Evolutionary conservation across 108 stramenopile genomes (phyloP), one percentile per base, ranked within the genome.

Genomic region (Pseudonitzschia delicatissima): DNA sequence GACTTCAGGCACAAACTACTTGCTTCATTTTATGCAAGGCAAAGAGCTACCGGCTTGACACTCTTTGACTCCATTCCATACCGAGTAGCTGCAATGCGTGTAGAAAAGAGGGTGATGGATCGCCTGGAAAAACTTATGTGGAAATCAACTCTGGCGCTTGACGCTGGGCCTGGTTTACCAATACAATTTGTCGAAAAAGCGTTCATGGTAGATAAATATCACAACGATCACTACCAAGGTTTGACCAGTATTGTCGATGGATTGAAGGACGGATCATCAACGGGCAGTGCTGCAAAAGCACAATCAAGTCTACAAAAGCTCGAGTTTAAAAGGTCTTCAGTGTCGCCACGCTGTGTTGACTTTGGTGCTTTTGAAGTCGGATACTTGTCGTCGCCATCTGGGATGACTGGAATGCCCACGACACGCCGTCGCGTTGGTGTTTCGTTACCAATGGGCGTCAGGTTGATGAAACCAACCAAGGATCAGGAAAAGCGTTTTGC

Each of bases 361-460:
- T 86, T 86, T 57, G 85, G 85, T 9, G 77, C 80, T 1, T 86
- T 86, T 44, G 28, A 76, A 36, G 65, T 52, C 27, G 82, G 82
- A 25, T 80, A 77, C 45, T 37, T 82, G 35, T 23, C 69, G 2
- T 69, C 65, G 12, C 58, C 70, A 9, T 48, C 62, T 21, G 81
- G 81, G 15, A 78, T 80, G 79, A 73, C 71, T 3, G 73, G 44
- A 26, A 59, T 74, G 25, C 57, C 64, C 8, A 48, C 74, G 11
- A 69, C 71, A 12, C 63, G 63, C 5, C 60, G 49, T 50, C 55
- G 70, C 20, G 29, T 68, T 32, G 85, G 88, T 25, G 77, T 93
- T 18, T 76, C 67, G 4, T 57, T 90, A 36, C 92, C 88, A 9
- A 77, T 90, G 82, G 88, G 85, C 27, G 88, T 90, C 9, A 87